These are phyloP conservation scores for Colletotrichum orbiculare DNA, from an alignment of 2,329 filamentous ascomycete genomes.

Conservation along the genomic window DNA sequence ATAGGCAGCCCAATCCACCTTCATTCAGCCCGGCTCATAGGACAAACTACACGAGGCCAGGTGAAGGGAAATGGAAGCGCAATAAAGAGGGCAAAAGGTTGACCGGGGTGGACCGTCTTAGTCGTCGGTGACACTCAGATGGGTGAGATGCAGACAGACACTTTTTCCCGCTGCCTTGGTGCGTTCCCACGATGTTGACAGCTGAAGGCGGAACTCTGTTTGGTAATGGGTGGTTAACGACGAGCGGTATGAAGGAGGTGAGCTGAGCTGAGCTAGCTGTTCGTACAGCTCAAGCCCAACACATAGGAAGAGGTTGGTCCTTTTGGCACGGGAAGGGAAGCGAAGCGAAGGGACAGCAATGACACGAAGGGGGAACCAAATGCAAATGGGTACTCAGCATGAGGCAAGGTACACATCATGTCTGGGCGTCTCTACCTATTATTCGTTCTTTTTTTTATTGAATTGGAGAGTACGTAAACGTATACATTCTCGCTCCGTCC, in stretches of 20 bases:
- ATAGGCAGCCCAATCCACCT: not conserved
- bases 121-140: conserved; percentile 26
- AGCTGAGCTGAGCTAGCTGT: too few relatives aligned
- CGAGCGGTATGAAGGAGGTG: too few relatives aligned
- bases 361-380: not conserved
- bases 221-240: too few relatives aligned
- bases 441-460: not conserved
- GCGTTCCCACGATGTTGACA: not conserved
- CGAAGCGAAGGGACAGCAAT: not conserved
- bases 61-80: conserved; percentile 23
- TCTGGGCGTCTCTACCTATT: not conserved
- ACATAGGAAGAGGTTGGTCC: too few relatives aligned
- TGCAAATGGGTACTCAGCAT: too few relatives aligned
- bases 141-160: conserved; percentile 18
- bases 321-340: not conserved
- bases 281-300: too few relatives aligned
- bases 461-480: conserved; percentile 15
- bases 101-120: conserved; percentile 30
- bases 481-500: conserved; percentile 18
- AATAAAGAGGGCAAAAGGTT: conserved; percentile 31
- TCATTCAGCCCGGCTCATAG: conserved; percentile 13
- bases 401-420: too few relatives aligned
- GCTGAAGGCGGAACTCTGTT: not conserved
- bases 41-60: conserved; percentile 14
- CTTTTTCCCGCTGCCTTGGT: not conserved